Conservation (phyloP, 148 eudicot genomes). For the Talinum fruticosum region DNA sequence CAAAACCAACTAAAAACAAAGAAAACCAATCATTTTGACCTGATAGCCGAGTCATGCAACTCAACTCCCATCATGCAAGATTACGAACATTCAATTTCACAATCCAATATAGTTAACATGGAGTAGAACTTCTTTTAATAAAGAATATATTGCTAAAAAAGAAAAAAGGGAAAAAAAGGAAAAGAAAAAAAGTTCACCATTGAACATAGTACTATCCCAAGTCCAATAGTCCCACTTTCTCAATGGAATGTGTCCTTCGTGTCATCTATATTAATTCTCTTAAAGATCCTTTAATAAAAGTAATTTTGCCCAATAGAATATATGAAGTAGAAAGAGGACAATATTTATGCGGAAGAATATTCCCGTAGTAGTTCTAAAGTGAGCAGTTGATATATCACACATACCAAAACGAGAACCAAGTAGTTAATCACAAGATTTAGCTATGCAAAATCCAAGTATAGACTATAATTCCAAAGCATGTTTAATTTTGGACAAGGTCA, state of each 20-base stretch:
- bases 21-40: not conserved
- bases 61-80: not conserved
- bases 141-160: too few species aligned
- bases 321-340: slow-evolving; percentile 1
- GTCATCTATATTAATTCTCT: not conserved
- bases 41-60: not conserved
- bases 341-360: not conserved
- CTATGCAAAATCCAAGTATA: not conserved
- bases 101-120: not conserved
- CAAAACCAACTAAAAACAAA: too few species aligned
- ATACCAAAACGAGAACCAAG: not conserved
- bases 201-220: not conserved
- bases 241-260: not conserved
- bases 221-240: slow-evolving; percentile 1
- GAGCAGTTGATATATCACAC: not conserved
- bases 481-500: not conserved
- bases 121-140: not conserved
- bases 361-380: not conserved
- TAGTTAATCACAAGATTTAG: not conserved
- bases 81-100: not conserved
- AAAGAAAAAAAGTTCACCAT: too few species aligned
- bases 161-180: too few species aligned
- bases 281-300: not conserved
- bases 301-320: not conserved
- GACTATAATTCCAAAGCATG: not conserved